phyloP scores from a whole-genome alignment of 2,329 filamentous ascomycete species.

The Ophiocordyceps camponoti-leonardi region DNA sequence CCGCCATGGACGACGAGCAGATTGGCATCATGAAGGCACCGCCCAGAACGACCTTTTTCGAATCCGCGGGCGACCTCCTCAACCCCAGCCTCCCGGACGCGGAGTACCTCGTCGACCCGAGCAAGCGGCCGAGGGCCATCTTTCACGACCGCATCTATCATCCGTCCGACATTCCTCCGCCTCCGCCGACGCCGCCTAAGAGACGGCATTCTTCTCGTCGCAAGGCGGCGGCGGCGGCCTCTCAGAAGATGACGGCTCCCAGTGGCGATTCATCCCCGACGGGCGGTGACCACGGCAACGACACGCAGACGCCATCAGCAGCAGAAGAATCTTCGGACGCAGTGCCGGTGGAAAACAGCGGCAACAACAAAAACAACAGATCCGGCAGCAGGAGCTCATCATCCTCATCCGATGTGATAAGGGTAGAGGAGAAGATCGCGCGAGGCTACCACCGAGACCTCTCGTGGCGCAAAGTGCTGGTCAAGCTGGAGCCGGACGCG shows the following conservation, averaged over 20 bases:
- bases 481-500: constrained; percentile 87
- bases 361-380: constrained; percentile 42
- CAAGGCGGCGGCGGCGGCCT: constrained; percentile 12
- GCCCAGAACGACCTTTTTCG: constrained; percentile 83
- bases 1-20: constrained; percentile 26
- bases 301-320: constrained; percentile 1
- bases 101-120: constrained; percentile 71
- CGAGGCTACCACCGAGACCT: constrained; percentile 83
- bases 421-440: constrained; percentile 94
- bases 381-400: background rate
- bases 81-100: constrained; percentile 73
- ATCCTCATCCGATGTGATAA: constrained; percentile 34
- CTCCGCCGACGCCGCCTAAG: constrained; percentile 58
- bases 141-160: constrained; percentile 96
- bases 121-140: constrained; percentile 69
- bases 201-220: constrained; percentile 23
- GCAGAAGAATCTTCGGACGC: constrained; percentile 1
- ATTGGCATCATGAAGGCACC: constrained; percentile 44
- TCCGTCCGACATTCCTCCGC: constrained; percentile 77
- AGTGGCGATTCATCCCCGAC: background rate
- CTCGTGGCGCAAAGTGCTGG: constrained; percentile 92
- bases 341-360: constrained; percentile 1
- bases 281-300: background rate
- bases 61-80: constrained; percentile 82
- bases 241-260: constrained; percentile 7